A percentile compares a stretch with the other conserved stretches of the same genome.
These are phyloP conservation scores for Trichoderma parareesei DNA, from an alignment of 495 filamentous ascomycete genomes.

Conservation along the genomic window DNA sequence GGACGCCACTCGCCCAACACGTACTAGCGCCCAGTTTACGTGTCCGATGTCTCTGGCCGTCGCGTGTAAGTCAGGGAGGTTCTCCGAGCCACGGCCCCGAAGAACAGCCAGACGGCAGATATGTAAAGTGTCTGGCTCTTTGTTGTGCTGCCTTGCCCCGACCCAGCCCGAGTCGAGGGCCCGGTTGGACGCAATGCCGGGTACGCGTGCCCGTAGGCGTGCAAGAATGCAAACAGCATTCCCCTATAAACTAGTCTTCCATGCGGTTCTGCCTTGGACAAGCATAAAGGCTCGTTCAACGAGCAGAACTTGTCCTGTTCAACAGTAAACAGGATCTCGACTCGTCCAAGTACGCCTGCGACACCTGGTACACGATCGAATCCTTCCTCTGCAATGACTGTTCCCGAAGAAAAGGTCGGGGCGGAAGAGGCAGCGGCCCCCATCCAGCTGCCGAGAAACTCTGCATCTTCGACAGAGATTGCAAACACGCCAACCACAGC, in stretches of 20 bases:
- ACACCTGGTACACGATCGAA: background rate
- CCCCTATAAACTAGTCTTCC: too few relatives aligned
- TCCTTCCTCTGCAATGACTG: background rate
- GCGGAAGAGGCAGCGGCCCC: background rate
- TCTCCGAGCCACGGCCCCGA: background rate
- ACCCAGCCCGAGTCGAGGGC: background rate
- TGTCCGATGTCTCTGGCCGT: background rate
- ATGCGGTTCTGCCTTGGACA: too few relatives aligned
- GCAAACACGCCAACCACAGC: background rate
- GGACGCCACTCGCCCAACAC: background rate
- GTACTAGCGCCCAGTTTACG: conserved; percentile 1
- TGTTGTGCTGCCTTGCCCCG: background rate
- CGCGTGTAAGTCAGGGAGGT: background rate
- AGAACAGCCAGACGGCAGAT: background rate
- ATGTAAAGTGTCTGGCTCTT: background rate
- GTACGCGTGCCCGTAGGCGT: too few relatives aligned
- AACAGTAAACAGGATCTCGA: background rate
- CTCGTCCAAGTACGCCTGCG: background rate
- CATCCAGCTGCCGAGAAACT: background rate
- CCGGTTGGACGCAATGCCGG: background rate
- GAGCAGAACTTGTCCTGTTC: too few relatives aligned
- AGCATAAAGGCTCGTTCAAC: too few relatives aligned
- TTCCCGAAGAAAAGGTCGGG: background rate
- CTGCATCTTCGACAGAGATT: background rate
- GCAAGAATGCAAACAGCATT: too few relatives aligned